phyloP scores from a whole-genome alignment of 148 eudicot genomes.

The Rhododendron simsii region DNA sequence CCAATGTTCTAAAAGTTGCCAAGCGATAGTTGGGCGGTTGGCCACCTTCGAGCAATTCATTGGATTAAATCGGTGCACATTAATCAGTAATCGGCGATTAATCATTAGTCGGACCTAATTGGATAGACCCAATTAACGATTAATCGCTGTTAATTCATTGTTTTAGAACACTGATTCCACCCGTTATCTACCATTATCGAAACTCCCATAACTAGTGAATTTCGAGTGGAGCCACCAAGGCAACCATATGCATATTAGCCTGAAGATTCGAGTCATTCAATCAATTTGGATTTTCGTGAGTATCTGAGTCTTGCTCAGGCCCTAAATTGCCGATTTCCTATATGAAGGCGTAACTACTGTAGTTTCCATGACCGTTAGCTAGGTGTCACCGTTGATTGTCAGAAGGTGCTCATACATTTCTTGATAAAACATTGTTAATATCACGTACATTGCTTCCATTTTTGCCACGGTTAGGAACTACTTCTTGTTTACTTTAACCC shows the following conservation, averaged over 20 bases:
- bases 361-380: background rate
- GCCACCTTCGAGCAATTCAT: too few species aligned
- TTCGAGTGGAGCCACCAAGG: background rate
- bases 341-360: background rate
- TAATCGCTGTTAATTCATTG: too few species aligned
- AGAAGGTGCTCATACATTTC: background rate
- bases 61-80: too few species aligned
- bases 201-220: background rate
- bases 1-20: too few species aligned
- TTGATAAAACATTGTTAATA: background rate
- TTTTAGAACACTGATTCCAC: background rate
- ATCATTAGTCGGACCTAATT: too few species aligned
- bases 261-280: background rate
- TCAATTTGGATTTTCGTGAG: background rate
- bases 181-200: background rate
- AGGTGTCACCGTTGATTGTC: background rate
- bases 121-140: too few species aligned
- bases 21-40: too few species aligned
- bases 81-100: too few species aligned
- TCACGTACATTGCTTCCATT: background rate
- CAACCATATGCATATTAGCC: background rate
- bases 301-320: background rate
- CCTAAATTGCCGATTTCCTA: background rate
- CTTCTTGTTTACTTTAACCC: background rate
- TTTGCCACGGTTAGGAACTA: background rate